Evolutionary conservation across 169 alveolate genomes (phyloP).

Genomic region (Plasmodium berghei): DNA sequence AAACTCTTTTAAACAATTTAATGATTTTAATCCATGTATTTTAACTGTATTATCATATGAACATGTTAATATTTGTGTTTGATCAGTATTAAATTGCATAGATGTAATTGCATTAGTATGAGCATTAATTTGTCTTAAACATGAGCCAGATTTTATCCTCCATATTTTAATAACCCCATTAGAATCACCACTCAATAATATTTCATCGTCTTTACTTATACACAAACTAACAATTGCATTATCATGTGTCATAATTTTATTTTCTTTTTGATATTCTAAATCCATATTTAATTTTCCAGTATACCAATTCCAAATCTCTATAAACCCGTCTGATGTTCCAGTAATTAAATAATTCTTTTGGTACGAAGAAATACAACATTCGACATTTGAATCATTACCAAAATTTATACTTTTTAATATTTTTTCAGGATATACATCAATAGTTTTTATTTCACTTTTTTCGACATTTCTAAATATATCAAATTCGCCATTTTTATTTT

Average conservation of each 20-base stretch:
- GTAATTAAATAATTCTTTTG: constrained; percentile 87
- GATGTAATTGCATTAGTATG: constrained; percentile 83
- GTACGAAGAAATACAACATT: constrained; percentile 89
- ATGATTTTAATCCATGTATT: constrained; percentile 84
- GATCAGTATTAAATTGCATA: constrained; percentile 86
- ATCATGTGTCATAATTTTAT: constrained; percentile 88
- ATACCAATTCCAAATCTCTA: constrained; percentile 91
- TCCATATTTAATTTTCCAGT: constrained; percentile 86
- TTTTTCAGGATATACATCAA: constrained; percentile 78
- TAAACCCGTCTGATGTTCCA: constrained; percentile 91
- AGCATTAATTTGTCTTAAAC: constrained; percentile 84
- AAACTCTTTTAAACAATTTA: constrained; percentile 81
- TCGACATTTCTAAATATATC: constrained; percentile 85
- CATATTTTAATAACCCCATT: constrained; percentile 85
- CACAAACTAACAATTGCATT: constrained; percentile 88
- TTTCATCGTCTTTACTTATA: constrained; percentile 89
- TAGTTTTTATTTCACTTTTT: constrained; percentile 68
- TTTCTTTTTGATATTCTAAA: constrained; percentile 85
- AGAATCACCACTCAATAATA: constrained; percentile 89
- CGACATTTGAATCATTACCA: constrained; percentile 89
- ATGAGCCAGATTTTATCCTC: constrained; percentile 52
- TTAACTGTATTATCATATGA: constrained; percentile 88
- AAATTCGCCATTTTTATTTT: constrained; percentile 77
- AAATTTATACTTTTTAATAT: constrained; percentile 82
- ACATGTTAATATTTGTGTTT: constrained; percentile 86